Base-by-base conservation (phyloP, 2,329 filamentous ascomycete species). In the Sphaerulina vaccinii region DNA sequence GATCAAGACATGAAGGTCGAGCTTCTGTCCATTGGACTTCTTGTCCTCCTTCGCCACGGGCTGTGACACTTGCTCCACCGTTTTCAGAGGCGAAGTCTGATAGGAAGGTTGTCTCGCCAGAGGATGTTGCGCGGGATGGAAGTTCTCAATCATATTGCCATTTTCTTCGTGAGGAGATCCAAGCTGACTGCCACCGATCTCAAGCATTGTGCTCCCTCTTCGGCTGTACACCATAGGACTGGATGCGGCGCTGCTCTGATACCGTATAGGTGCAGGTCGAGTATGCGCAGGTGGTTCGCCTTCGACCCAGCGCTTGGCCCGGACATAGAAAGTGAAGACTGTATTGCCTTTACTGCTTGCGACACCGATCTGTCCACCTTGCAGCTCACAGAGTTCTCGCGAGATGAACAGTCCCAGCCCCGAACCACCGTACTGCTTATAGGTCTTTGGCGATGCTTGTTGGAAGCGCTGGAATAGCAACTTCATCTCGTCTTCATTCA, bases 341-440 rank as follows among this genome's bases (percentile, higher is more conserved):
- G 70, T 73, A 60, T 81, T 51, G 3, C 66, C 67, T 9, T 69
- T 52, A 0, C 66, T 65, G 27, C 71, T 73, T 0, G 65, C 64
- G 4, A 76, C 73, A 2, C 74, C 73, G 23, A 76, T 76, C 24
- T 74, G 71, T 4, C 74, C 74, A 35, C 74, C 73, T 48, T 69
- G 66, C 7, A 67, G 49, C 50, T 76, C 72, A 8, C 71, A 70
- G 16, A 76, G 63, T 38, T 75, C 67, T n/a, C 73, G 71, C 3
- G 70, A 72, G 44, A 76, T 76, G 60, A 74, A 75, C 0, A 76
- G 64, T 1, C 74, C 74, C 1, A 75, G 62, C 1, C 73, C 73
- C 24, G 65, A 70, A 22, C 73, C 73, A 6, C 73, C 73, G 33
- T 76, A 75, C 27, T 72, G 70, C 22, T 62, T 62, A 41, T 67